Evolutionary conservation across 1,139 yeast species (phyloP), one percentile per base, ranked within the genome.

Genomic region (Suhomyces yuchorum): DNA sequence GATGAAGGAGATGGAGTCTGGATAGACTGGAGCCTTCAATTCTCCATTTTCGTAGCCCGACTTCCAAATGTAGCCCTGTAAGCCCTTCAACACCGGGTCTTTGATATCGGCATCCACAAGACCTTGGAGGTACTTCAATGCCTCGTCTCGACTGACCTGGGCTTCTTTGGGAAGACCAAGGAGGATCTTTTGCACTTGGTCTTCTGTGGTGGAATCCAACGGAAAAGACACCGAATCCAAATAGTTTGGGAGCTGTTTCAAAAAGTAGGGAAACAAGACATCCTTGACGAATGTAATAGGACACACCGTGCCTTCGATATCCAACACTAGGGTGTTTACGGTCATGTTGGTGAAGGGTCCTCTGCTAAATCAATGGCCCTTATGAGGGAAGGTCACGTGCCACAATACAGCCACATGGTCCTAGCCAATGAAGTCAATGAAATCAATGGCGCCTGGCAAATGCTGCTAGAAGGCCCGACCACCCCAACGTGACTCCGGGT

Each of bases 251-350:
- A 48, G 64, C 52, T 59, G 59, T 46, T 43, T 63, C 61, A 40
- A 80, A 68, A 80, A 82, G 55, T 71, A 76, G 0, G 80, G 80
- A 52, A 81, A 86, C 38, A 91, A 70, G 3, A 70, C 72, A 34
- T 87, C 92, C 59, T 87, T 87, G 36, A 91, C 98, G 60, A 90
- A 91, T 1, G 91, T 77, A 30, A 91, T 90, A 3, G 97, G 92
- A 62, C 97, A 91, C 19, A 92, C 82, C 0, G 97, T 91, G 17
- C 98, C 98, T 62, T 92, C 97, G 23, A 90, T 89, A 57, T 90
- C 97, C 9, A 56, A 41, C 8, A 56, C 49, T 12, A 56, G 40
- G 3, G 53, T 52, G 22, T 46, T 46, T 35, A 53, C 44, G 7
- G 46, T 11, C 50, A 47, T 47, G 19, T 36, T 11, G 12, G 32